Percentiles rank a stretch among this genome's conserved stretches.
These are phyloP conservation scores for Colletotrichum falcatum DNA, from an alignment of 2,329 filamentous ascomycete genomes.

Conservation along the genomic window DNA sequence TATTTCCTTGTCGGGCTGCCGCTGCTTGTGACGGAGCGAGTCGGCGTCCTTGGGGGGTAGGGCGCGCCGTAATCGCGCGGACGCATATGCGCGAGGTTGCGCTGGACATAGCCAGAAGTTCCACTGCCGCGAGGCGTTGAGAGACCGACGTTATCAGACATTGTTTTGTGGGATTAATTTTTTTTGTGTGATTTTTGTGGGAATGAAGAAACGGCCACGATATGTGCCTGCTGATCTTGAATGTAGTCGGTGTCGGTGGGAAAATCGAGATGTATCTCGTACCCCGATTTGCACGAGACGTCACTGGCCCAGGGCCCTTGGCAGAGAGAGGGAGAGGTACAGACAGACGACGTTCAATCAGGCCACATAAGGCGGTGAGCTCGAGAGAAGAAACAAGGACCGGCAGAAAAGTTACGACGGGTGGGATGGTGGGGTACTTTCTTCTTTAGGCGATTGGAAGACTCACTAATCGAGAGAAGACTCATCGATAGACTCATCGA, in stretches of 20 bases:
- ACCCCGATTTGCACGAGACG: constrained; percentile 27
- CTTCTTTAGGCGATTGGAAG: constrained; percentile 33
- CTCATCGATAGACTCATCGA: constrained; percentile 41
- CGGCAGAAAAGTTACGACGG: constrained; percentile 36
- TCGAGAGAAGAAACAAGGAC: background rate
- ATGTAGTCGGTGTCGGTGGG: constrained; percentile 3
- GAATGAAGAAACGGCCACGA: background rate
- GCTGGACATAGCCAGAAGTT: constrained; percentile 97
- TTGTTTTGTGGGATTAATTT: constrained; percentile 52
- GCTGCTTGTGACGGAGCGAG: constrained; percentile 77
- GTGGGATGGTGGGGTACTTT: constrained; percentile 37
- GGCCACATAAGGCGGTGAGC: constrained; percentile 33
- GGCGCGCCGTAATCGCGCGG: constrained; percentile 85
- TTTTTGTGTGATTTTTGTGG: background rate
- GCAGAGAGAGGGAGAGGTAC: constrained; percentile 9
- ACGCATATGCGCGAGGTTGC: constrained; percentile 89
- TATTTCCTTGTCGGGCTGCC: constrained; percentile 91
- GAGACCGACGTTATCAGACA: constrained; percentile 98
- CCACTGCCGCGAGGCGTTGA: constrained; percentile 93
- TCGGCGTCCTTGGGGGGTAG: constrained; percentile 78
- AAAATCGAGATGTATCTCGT: constrained; percentile 28
- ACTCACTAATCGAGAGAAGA: constrained; percentile 32
- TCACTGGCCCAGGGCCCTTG: constrained; percentile 34
- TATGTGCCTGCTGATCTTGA: background rate
- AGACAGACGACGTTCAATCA: constrained; percentile 13